A percentile compares a stretch with the other conserved stretches of the same genome.
These are phyloP conservation scores for Kluyveromyces siamensis DNA, from an alignment of 805 yeast genomes.

Conservation along the genomic window DNA sequence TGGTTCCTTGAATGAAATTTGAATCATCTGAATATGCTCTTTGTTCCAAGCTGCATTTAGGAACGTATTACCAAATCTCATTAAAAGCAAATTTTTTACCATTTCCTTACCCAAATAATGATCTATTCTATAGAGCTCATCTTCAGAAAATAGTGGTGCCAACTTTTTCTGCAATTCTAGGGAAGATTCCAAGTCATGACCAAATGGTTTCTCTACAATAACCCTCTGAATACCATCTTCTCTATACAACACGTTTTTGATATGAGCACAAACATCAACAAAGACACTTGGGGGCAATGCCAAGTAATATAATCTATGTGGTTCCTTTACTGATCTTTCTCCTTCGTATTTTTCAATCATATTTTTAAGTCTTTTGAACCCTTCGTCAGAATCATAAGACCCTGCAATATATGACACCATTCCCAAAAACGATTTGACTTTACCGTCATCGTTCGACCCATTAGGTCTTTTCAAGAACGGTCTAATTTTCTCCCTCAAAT, in stretches of 20 bases:
- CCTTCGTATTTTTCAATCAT: constrained; percentile 53
- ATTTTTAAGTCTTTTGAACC: constrained; percentile 50
- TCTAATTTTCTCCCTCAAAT: constrained; percentile 57
- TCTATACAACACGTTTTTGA: constrained; percentile 63
- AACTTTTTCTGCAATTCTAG: constrained; percentile 67
- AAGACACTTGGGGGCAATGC: constrained; percentile 95
- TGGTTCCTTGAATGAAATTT: constrained; percentile 92
- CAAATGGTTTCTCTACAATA: constrained; percentile 95
- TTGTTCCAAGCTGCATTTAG: constrained; percentile 85
- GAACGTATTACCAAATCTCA: constrained; percentile 87
- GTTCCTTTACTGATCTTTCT: constrained; percentile 34
- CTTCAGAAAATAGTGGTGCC: constrained; percentile 83
- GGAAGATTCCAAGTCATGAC: constrained; percentile 77
- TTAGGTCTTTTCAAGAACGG: constrained; percentile 51
- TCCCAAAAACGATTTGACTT: constrained; percentile 54
- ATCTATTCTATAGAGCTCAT: constrained; percentile 90
- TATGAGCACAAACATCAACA: constrained; percentile 62
- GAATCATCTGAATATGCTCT: constrained; percentile 68
- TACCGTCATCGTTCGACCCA: constrained; percentile 31
- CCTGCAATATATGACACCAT: constrained; percentile 66
- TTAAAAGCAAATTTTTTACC: constrained; percentile 85
- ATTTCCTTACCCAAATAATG: constrained; percentile 97
- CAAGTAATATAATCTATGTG: constrained; percentile 81
- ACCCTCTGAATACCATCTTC: constrained; percentile 65
- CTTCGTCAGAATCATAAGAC: constrained; percentile 70